A percentile compares a stretch with the other conserved stretches of the same genome.
phyloP scores from a whole-genome alignment of 768 basidiomycete species.

The Podaxis sp. region DNA sequence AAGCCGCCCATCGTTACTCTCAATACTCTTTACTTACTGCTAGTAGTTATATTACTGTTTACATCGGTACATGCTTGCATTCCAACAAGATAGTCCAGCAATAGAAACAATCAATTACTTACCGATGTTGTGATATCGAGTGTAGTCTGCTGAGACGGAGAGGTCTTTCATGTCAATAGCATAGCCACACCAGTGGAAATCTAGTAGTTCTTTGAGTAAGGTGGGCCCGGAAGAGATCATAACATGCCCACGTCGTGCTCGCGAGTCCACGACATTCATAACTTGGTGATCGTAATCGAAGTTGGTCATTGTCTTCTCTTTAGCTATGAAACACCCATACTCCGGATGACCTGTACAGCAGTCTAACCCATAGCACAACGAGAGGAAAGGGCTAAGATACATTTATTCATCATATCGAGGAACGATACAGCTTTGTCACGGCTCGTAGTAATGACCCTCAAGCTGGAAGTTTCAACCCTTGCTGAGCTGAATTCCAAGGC shows the following conservation, averaged over 20 bases:
- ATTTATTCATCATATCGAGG: slow-evolving; percentile 72
- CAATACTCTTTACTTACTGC: too few relatives aligned
- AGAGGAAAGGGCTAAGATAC: slow-evolving; percentile 30
- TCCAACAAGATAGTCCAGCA: too few relatives aligned
- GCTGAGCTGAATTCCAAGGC: background rate
- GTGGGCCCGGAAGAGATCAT: background rate
- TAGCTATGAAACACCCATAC: slow-evolving; percentile 90
- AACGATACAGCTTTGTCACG: slow-evolving; percentile 62
- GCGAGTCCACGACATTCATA: slow-evolving; percentile 51
- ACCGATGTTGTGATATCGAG: too few relatives aligned
- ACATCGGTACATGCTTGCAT: too few relatives aligned
- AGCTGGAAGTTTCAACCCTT: too few relatives aligned
- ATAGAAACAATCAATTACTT: too few relatives aligned
- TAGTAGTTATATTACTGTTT: too few relatives aligned
- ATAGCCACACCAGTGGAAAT: slow-evolving; percentile 94
- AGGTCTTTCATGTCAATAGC: slow-evolving; percentile 74
- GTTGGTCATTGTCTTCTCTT: slow-evolving; percentile 87
- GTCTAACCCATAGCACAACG: background rate
- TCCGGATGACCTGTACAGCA: slow-evolving; percentile 73
- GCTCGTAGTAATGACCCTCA: slow-evolving; percentile 78
- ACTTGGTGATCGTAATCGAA: slow-evolving; percentile 65
- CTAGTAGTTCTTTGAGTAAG: slow-evolving; percentile 34
- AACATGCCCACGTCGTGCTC: slow-evolving; percentile 30
- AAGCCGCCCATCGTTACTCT: too few relatives aligned
- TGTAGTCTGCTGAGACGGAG: slow-evolving; percentile 78